Conservation (phyloP, 2,329 filamentous ascomycete genomes). For the Metarhizium album region DNA sequence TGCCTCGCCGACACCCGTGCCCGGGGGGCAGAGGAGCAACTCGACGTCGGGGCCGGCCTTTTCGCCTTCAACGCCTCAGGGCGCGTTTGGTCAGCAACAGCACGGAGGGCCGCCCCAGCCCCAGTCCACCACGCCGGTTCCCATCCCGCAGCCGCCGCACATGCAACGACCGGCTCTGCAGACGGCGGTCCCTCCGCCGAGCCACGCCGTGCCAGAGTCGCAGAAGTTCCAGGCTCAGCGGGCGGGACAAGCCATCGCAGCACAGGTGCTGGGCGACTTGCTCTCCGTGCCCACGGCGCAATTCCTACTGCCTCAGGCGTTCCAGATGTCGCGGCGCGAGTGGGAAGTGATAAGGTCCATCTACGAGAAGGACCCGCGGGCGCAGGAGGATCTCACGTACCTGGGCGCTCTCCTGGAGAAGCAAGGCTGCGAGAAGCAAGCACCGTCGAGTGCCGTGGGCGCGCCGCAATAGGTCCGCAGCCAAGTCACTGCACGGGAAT, state of each 20-base stretch:
- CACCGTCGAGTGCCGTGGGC: constrained; percentile 4
- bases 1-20: constrained; percentile 24
- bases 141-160: constrained; percentile 23
- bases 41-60: constrained; percentile 41
- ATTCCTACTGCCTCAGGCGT: constrained; percentile 59
- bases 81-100: constrained; percentile 19
- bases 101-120: constrained; percentile 21
- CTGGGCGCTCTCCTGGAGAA: constrained; percentile 45
- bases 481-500: neutral
- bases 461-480: neutral
- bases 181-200: constrained; percentile 6
- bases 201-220: constrained; percentile 18
- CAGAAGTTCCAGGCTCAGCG: constrained; percentile 32
- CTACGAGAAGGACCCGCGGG: constrained; percentile 52
- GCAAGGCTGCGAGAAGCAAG: constrained; percentile 22
- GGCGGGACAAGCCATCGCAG: constrained; percentile 46
- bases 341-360: constrained; percentile 64
- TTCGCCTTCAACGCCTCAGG: constrained; percentile 40
- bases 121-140: constrained; percentile 25
- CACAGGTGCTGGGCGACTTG: constrained; percentile 52
- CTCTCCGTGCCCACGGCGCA: constrained; percentile 54
- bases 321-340: constrained; percentile 57
- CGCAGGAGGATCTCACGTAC: constrained; percentile 50
- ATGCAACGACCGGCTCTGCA: constrained; percentile 8
- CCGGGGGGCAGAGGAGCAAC: constrained; percentile 30